phyloP scores from a whole-genome alignment of 805 yeast genomes.

The Candida odintsovae region DNA sequence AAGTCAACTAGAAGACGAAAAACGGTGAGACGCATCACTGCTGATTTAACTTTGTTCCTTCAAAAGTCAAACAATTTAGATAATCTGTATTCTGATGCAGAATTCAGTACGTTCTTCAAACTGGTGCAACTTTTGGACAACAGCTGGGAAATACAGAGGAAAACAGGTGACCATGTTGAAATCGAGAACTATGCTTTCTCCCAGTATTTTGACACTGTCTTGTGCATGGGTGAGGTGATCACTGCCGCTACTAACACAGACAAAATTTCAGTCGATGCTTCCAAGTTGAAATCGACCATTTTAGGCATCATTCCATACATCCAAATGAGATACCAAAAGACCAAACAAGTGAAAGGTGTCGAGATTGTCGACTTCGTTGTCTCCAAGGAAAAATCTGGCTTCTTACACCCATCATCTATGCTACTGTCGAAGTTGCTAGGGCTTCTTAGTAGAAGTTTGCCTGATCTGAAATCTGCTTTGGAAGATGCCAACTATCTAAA shows the following conservation, averaged over 20 bases:
- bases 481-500: constrained; percentile 33
- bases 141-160: constrained; percentile 48
- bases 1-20: constrained; percentile 8
- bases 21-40: constrained; percentile 10
- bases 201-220: constrained; percentile 43
- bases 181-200: constrained; percentile 47
- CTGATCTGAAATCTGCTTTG: neutral
- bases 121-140: constrained; percentile 55
- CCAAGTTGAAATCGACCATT: neutral
- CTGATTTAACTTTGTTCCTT: constrained; percentile 15
- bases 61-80: constrained; percentile 26
- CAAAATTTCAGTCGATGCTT: neutral
- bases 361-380: constrained; percentile 33
- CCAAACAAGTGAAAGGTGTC: constrained; percentile 21
- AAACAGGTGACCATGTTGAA: constrained; percentile 64
- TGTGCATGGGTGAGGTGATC: constrained; percentile 37
- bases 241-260: constrained; percentile 25
- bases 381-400: constrained; percentile 46
- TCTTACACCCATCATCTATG: constrained; percentile 55
- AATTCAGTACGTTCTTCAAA: constrained; percentile 36
- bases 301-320: neutral
- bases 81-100: constrained; percentile 29
- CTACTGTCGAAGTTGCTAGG: constrained; percentile 35
- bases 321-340: neutral
- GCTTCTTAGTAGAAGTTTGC: neutral